Conservation (phyloP, 1,139 yeast species). For the Martiniozyma asiatica region DNA sequence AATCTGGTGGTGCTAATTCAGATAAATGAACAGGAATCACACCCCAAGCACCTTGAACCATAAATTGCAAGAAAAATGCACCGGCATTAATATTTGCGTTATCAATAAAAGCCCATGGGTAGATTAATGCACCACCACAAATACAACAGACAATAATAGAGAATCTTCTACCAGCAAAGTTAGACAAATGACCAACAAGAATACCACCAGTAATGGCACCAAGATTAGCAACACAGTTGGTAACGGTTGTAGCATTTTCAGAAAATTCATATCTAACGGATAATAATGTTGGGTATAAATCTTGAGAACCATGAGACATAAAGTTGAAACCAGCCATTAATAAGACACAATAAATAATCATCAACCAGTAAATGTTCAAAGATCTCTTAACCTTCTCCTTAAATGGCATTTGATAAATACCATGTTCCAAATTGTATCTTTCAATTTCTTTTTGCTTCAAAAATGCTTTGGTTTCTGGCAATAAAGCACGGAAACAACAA, state of each 20-base stretch:
- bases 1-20: slow-evolving; percentile 70
- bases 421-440: slow-evolving; percentile 21
- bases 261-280: slow-evolving; percentile 41
- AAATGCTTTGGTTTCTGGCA: slow-evolving; percentile 56
- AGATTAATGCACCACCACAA: slow-evolving; percentile 52
- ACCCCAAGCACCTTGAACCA: slow-evolving; percentile 87
- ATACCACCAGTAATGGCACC: slow-evolving; percentile 64
- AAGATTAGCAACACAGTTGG: slow-evolving; percentile 56
- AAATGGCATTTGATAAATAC: slow-evolving; percentile 19
- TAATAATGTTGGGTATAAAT: slow-evolving; percentile 56
- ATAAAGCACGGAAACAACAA: slow-evolving; percentile 37
- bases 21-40: slow-evolving; percentile 68
- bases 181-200: slow-evolving; percentile 47
- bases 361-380: slow-evolving; percentile 30
- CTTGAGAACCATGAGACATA: slow-evolving; percentile 66
- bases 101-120: slow-evolving; percentile 54
- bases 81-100: slow-evolving; percentile 58
- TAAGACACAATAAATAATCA: slow-evolving; percentile 37
- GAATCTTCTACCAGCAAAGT: slow-evolving; percentile 49
- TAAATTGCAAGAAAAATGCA: slow-evolving; percentile 66
- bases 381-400: slow-evolving; percentile 23
- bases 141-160: slow-evolving; percentile 48
- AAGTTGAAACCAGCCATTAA: slow-evolving; percentile 58
- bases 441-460: slow-evolving; percentile 22
- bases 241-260: slow-evolving; percentile 44